These are phyloP conservation scores for Trapa incisa DNA, from an alignment of 345 rosid species.

Conservation along the genomic window DNA sequence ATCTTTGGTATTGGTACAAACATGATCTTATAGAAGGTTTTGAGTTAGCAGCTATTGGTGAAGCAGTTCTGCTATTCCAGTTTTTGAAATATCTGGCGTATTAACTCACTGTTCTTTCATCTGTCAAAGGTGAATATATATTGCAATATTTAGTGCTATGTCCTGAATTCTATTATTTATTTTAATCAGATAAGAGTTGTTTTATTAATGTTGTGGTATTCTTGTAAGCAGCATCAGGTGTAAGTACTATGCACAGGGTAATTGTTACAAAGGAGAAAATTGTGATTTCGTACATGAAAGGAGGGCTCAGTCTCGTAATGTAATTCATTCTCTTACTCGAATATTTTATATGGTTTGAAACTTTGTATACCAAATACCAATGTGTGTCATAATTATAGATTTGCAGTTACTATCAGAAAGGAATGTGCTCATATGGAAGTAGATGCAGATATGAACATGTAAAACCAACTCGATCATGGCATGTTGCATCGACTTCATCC, in stretches of 20 bases:
- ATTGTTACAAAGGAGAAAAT: constrained; percentile 71
- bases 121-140: background rate
- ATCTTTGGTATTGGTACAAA: background rate
- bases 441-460: constrained; percentile 75
- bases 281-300: constrained; percentile 75
- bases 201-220: background rate
- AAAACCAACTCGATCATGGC: constrained; percentile 30
- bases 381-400: constrained; percentile 25
- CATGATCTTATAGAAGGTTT: background rate
- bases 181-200: background rate
- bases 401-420: constrained; percentile 78
- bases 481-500: constrained; percentile 41
- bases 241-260: constrained; percentile 78
- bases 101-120: background rate
- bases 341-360: background rate
- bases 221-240: constrained; percentile 33
- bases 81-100: background rate
- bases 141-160: background rate
- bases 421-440: constrained; percentile 60
- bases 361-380: background rate
- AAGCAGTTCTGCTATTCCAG: background rate
- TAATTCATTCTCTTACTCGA: constrained; percentile 13
- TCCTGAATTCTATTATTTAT: background rate
- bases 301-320: constrained; percentile 50
- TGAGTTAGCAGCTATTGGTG: background rate